Percentiles rank a stretch among this genome's conserved stretches.
Evolutionary conservation across 2,329 filamentous ascomycete genomes (phyloP).

Genomic region (Diaporthe australafricana): DNA sequence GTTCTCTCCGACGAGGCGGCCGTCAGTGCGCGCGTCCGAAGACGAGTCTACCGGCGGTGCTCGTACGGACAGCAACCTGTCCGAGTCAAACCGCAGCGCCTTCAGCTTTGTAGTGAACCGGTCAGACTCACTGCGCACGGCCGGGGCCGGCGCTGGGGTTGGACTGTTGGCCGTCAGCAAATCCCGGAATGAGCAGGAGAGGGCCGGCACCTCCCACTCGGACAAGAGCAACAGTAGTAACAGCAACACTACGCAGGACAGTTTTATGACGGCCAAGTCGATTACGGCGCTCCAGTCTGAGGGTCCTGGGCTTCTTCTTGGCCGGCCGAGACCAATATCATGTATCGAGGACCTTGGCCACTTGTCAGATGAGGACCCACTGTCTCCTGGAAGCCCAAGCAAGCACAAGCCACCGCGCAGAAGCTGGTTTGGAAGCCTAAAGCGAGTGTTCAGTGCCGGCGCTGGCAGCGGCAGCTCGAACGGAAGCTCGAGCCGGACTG

Average conservation of each 20-base stretch:
- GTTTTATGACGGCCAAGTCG: conserved; percentile 65
- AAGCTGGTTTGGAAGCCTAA: conserved; percentile 77
- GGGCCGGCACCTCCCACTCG: conserved; percentile 40
- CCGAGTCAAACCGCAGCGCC: conserved; percentile 63
- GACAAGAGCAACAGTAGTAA: conserved; percentile 53
- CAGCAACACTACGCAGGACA: conserved; percentile 46
- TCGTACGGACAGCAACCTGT: conserved; percentile 67
- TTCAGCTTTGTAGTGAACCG: conserved; percentile 50
- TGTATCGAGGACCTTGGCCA: conserved; percentile 34
- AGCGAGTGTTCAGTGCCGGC: conserved; percentile 69
- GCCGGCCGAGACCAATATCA: conserved; percentile 38
- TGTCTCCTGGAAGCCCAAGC: conserved; percentile 64
- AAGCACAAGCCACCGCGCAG: conserved; percentile 65
- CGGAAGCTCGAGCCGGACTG: conserved; percentile 36
- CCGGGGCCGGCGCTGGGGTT: conserved; percentile 43
- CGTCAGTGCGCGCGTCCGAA: conserved; percentile 45
- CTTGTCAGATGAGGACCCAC: conserved; percentile 46
- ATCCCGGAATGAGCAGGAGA: conserved; percentile 40
- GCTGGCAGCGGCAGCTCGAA: conserved; percentile 46
- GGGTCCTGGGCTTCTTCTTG: conserved; percentile 60
- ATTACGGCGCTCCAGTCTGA: conserved; percentile 65
- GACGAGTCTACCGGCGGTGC: conserved; percentile 32
- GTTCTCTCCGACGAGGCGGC: conserved; percentile 52
- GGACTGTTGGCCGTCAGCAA: neutral
- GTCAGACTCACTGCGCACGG: conserved; percentile 50